These are phyloP conservation scores for Solanum arcanum DNA, from an alignment of 257 asterid genomes.

Conservation along the genomic window DNA sequence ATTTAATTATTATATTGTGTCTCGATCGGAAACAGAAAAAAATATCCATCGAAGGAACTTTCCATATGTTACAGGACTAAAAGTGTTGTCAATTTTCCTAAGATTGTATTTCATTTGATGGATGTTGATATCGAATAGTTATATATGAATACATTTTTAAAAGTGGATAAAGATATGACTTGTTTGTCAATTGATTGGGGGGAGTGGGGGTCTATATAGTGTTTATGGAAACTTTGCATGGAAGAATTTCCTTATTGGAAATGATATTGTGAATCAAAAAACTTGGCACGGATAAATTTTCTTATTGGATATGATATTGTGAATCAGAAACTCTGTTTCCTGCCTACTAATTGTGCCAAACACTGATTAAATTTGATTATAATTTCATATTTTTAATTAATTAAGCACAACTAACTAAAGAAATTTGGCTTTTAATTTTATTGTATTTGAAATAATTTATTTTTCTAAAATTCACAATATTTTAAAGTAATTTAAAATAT, in stretches of 20 bases:
- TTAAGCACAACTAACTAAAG: background rate
- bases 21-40: background rate
- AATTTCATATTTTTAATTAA: background rate
- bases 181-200: slow-evolving; percentile 22
- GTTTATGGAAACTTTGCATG: slow-evolving; percentile 36
- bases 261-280: too few relatives aligned
- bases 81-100: slow-evolving; percentile 5
- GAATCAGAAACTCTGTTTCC: background rate
- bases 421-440: background rate
- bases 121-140: slow-evolving; percentile 33
- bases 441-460: too few relatives aligned
- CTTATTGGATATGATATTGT: background rate
- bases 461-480: too few relatives aligned
- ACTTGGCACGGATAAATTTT: slow-evolving; percentile 1
- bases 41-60: background rate
- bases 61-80: background rate
- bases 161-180: slow-evolving; percentile 13
- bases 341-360: background rate
- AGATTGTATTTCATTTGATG: slow-evolving; percentile 19
- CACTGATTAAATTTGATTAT: background rate
- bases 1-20: background rate
- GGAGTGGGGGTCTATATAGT: background rate
- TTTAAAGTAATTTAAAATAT: too few relatives aligned
- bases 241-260: too few relatives aligned
- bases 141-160: slow-evolving; percentile 12